Evolutionary conservation across 1,139 yeast genomes (phyloP).

Genomic region (Candida buenavistaensis): DNA sequence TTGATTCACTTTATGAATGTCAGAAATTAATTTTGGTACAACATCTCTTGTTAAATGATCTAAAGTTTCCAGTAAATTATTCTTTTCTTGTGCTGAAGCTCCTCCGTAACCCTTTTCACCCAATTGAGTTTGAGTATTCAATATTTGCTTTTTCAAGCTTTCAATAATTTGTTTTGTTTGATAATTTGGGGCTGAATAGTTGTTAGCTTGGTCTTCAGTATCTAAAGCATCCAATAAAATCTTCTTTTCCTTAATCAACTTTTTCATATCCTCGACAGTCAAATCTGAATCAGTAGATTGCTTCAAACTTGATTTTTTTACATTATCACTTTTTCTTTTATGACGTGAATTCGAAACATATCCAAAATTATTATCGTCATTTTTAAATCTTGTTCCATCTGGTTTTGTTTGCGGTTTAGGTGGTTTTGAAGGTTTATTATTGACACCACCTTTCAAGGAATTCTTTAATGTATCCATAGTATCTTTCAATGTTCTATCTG

Average conservation of each 20-base stretch:
- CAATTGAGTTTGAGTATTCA: slow-evolving; percentile 52
- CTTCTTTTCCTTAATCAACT: slow-evolving; percentile 66
- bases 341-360: slow-evolving; percentile 71
- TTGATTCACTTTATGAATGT: slow-evolving; percentile 62
- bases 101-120: slow-evolving; percentile 25
- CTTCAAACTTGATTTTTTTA: slow-evolving; percentile 16
- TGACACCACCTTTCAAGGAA: slow-evolving; percentile 40
- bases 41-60: slow-evolving; percentile 57
- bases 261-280: slow-evolving; percentile 54
- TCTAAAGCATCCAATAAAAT: slow-evolving; percentile 72
- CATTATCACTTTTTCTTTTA: slow-evolving; percentile 33
- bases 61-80: slow-evolving; percentile 48
- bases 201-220: slow-evolving; percentile 55
- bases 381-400: slow-evolving; percentile 66
- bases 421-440: slow-evolving; percentile 26
- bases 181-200: slow-evolving; percentile 1
- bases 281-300: slow-evolving; percentile 32
- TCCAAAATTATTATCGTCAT: slow-evolving; percentile 61
- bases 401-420: slow-evolving; percentile 26
- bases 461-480: slow-evolving; percentile 43
- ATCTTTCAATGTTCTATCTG: slow-evolving; percentile 60
- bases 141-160: slow-evolving; percentile 60
- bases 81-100: slow-evolving; percentile 40
- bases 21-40: slow-evolving; percentile 67
- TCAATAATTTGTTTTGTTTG: slow-evolving; percentile 51